Evolutionary conservation across 768 basidiomycete species (phyloP).

Genomic region (Favolaschia claudopus): DNA sequence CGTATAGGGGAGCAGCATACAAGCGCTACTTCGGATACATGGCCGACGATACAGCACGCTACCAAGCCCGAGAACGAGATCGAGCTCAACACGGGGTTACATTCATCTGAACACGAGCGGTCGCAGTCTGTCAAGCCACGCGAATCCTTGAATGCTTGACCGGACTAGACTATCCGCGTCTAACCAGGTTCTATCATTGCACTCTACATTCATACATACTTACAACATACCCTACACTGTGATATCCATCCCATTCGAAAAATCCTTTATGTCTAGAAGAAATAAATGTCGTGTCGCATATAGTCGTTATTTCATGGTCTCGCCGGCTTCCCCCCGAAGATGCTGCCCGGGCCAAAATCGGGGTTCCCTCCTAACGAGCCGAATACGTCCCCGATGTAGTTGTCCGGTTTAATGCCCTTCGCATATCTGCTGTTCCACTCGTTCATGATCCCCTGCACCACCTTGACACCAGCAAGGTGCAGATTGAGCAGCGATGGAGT

Average conservation of each 20-base stretch:
- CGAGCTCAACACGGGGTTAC: not conserved
- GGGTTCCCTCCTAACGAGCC: constrained; percentile 37
- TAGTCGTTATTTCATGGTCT: no score
- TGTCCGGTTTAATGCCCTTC: constrained; percentile 38
- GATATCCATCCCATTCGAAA: no score
- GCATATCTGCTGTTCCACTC: constrained; percentile 42
- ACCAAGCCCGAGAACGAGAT: constrained; percentile 3
- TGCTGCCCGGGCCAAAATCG: constrained; percentile 34
- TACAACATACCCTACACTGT: no score
- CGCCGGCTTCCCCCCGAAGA: constrained; percentile 13
- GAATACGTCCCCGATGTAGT: constrained; percentile 38
- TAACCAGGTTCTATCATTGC: no score
- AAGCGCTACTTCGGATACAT: not conserved
- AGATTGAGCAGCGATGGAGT: constrained; percentile 44
- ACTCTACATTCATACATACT: no score
- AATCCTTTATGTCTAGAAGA: not conserved
- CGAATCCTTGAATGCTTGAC: no score
- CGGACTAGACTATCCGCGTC: no score
- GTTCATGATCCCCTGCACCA: constrained; percentile 44
- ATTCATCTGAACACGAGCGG: not conserved
- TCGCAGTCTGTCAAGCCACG: not conserved
- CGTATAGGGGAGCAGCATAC: not conserved
- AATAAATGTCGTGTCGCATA: no score
- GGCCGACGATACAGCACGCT: not conserved
- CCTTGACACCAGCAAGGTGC: constrained; percentile 43